A percentile compares a stretch with the other conserved stretches of the same genome.
Conservation (phyloP, 1,284 basidiomycete genomes). For the Anthracocystis panici-leucophaei region DNA sequence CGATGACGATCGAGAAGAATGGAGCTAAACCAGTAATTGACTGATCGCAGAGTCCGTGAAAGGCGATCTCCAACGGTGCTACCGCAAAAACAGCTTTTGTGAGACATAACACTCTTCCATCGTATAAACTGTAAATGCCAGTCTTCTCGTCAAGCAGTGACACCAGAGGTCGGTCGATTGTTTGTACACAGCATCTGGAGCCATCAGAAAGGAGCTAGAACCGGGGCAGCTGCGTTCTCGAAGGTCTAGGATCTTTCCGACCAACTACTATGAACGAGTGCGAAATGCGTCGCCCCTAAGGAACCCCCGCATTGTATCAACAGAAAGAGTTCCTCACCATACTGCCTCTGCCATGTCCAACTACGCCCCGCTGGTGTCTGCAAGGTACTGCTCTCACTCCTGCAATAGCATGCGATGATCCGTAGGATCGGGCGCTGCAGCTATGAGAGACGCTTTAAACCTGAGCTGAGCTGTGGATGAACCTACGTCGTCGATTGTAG, state of each 20-base stretch:
- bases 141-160: neutral
- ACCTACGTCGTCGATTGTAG: neutral
- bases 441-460: neutral
- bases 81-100: neutral
- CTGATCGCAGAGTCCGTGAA: slow-evolving; percentile 26
- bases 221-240: neutral
- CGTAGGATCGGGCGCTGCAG: slow-evolving; percentile 2
- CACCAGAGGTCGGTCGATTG: neutral
- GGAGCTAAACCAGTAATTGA: neutral
- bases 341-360: neutral
- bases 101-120: neutral
- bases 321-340: neutral
- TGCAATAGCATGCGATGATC: neutral
- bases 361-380: neutral
- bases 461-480: neutral
- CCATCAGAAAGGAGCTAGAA: neutral
- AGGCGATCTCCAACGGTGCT: slow-evolving; percentile 6
- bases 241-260: neutral
- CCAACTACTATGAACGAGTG: neutral
- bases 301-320: neutral
- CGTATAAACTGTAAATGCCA: neutral
- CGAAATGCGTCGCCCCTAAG: neutral
- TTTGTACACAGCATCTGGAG: neutral
- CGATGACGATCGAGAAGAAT: slow-evolving; percentile 13
- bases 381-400: neutral